Evolutionary conservation across 371 early-diverging fungal genomes (phyloP).

Genomic region (Mortierella sp.): DNA sequence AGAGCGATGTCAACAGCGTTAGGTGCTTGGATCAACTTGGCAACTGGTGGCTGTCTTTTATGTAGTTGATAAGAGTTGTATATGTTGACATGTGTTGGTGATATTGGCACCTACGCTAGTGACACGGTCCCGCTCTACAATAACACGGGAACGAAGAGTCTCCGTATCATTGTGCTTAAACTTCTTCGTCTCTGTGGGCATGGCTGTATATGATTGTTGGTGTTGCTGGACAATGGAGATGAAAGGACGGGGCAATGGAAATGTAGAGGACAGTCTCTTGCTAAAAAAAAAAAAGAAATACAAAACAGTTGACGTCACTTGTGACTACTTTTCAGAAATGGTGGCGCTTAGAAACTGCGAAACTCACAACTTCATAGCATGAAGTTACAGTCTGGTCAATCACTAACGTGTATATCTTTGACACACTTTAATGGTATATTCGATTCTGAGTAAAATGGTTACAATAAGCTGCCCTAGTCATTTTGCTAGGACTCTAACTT

Average conservation of each 20-base stretch:
- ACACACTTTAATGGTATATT: too few species aligned
- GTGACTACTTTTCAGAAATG: not conserved
- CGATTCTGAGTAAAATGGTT: too few species aligned
- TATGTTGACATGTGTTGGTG: not conserved
- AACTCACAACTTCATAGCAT: too few species aligned
- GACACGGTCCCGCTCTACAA: constrained; percentile 72
- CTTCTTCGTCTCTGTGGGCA: constrained; percentile 48
- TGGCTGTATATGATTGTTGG: constrained; percentile 10
- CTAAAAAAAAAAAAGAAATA: constrained; percentile 2
- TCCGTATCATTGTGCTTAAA: constrained; percentile 55
- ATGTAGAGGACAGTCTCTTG: too few species aligned
- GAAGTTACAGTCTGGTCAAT: too few species aligned
- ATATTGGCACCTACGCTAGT: constrained; percentile 59
- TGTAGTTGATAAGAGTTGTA: not conserved
- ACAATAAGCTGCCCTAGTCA: too few species aligned
- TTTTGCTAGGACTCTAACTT: too few species aligned
- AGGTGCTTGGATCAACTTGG: too few species aligned
- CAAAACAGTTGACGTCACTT: not conserved
- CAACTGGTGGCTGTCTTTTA: not conserved
- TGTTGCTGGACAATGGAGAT: not conserved
- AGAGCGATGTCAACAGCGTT: not conserved
- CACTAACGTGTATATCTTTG: too few species aligned
- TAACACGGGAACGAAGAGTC: constrained; percentile 66
- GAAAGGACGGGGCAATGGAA: not conserved
- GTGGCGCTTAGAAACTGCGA: not conserved